These are phyloP conservation scores for Aspergillus texensis DNA, from an alignment of 2,329 filamentous ascomycete species.

Conservation along the genomic window DNA sequence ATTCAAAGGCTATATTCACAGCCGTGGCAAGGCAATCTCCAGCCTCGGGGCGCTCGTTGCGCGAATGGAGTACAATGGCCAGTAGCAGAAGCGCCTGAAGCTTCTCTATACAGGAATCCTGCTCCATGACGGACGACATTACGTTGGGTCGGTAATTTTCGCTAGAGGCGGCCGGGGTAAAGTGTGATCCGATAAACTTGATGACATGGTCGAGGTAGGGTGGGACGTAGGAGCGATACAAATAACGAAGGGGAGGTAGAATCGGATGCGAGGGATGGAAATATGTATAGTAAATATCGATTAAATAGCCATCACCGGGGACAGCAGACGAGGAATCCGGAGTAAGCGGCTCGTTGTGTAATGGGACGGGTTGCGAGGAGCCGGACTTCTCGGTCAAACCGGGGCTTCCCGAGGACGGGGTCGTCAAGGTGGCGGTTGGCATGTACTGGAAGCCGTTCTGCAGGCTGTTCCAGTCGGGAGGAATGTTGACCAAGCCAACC, in stretches of 20 bases:
- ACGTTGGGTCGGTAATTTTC: conserved; percentile 47
- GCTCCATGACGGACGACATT: conserved; percentile 33
- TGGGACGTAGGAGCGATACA: conserved; percentile 43
- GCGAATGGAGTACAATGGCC: conserved; percentile 76
- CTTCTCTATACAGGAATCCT: conserved; percentile 59
- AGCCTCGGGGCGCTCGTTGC: conserved; percentile 70
- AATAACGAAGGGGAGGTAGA: conserved; percentile 51
- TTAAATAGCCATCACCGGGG: conserved; percentile 44
- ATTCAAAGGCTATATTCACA: conserved; percentile 71
- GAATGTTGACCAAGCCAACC: conserved; percentile 38
- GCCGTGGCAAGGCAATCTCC: conserved; percentile 67
- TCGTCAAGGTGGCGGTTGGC: conserved; percentile 26
- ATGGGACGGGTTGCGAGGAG: conserved; percentile 20
- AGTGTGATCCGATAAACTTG: conserved; percentile 60
- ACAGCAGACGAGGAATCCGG: conserved; percentile 39
- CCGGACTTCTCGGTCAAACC: conserved; percentile 22
- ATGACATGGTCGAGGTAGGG: conserved; percentile 57
- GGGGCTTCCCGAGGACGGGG: conserved; percentile 30
- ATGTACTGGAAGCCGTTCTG: conserved; percentile 37
- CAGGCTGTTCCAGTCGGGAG: conserved; percentile 37
- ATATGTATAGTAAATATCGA: conserved; percentile 58
- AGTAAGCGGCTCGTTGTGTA: conserved; percentile 33
- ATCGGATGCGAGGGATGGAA: conserved; percentile 62
- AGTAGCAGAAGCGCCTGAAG: conserved; percentile 79
- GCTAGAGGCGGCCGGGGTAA: conserved; percentile 49